phyloP scores from a whole-genome alignment of 192 early-diverging fungal genomes.

The Anaeromyces robustus region DNA sequence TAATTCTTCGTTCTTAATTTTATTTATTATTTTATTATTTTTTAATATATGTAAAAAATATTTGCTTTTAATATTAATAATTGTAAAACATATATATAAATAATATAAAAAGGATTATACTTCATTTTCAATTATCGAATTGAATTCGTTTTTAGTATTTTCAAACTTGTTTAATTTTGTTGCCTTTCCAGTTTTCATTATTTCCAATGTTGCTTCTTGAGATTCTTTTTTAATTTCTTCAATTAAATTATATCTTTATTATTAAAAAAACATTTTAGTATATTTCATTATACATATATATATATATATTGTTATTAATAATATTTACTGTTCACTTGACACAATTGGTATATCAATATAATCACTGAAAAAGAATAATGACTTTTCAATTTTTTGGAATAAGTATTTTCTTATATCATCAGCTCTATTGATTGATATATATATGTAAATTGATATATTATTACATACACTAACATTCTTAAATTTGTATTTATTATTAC shows the following conservation, averaged over 20 bases:
- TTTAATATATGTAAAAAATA: no score
- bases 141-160: conserved; percentile 20
- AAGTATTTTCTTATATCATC: conserved; percentile 19
- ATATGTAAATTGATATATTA: no score
- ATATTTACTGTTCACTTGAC: conserved; percentile 31
- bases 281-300: conserved; percentile 3
- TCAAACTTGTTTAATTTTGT: conserved; percentile 28
- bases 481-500: conserved; percentile 7
- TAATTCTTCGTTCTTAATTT: conserved; percentile 27
- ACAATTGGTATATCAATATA: conserved; percentile 39
- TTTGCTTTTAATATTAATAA: no score
- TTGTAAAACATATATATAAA: no score
- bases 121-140: conserved; percentile 27
- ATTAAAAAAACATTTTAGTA: not conserved
- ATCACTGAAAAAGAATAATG: conserved; percentile 38
- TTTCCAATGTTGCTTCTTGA: conserved; percentile 41
- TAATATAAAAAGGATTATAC: conserved; percentile 4
- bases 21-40: no score
- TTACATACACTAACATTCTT: no score
- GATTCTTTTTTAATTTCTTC: conserved; percentile 22
- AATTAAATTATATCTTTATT: conserved; percentile 20
- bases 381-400: conserved; percentile 25
- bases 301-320: not conserved
- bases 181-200: conserved; percentile 40
- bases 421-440: no score